These are phyloP conservation scores for Alternaria metachromatica DNA, from an alignment of 2,329 filamentous ascomycete genomes.

Conservation along the genomic window DNA sequence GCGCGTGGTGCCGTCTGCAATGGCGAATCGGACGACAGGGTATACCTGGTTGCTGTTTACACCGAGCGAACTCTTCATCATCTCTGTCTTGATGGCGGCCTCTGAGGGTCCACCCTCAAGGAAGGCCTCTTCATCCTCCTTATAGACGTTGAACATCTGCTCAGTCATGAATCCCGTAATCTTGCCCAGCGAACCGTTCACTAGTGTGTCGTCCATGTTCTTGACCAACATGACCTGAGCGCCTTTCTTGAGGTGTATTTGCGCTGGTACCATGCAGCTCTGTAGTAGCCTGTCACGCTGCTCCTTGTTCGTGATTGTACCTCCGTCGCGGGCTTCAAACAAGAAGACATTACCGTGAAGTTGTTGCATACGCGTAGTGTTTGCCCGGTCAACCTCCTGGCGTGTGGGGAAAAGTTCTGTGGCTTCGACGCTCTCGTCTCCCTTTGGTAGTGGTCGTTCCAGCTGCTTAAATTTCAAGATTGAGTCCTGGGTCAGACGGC, in stretches of 20 bases:
- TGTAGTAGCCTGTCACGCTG: constrained; percentile 78
- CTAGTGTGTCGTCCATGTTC: constrained; percentile 91
- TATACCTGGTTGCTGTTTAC: constrained; percentile 65
- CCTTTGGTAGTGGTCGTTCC: constrained; percentile 66
- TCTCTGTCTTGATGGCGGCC: constrained; percentile 50
- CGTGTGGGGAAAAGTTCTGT: constrained; percentile 95
- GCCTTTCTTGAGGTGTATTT: constrained; percentile 82
- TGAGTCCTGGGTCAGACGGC: constrained; percentile 77
- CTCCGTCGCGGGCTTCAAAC: constrained; percentile 78
- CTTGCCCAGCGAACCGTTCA: constrained; percentile 92
- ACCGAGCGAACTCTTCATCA: constrained; percentile 56
- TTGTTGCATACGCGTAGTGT: constrained; percentile 73
- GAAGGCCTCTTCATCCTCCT: constrained; percentile 64
- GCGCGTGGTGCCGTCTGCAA: constrained; percentile 77
- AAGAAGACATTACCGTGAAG: constrained; percentile 71
- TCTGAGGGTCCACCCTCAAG: constrained; percentile 56
- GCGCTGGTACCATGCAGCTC: constrained; percentile 92
- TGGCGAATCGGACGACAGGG: constrained; percentile 83
- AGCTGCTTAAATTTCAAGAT: constrained; percentile 78
- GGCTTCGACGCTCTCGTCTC: constrained; percentile 77
- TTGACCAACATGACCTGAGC: constrained; percentile 99
- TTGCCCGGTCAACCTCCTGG: constrained; percentile 86
- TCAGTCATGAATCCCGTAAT: constrained; percentile 82
- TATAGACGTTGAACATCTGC: constrained; percentile 65
- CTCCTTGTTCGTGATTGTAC: constrained; percentile 68